Evolutionary conservation across 116 monocot genomes (phyloP), one percentile per base, ranked within the genome.

Genomic region (Phalaenopsis hybrid): DNA sequence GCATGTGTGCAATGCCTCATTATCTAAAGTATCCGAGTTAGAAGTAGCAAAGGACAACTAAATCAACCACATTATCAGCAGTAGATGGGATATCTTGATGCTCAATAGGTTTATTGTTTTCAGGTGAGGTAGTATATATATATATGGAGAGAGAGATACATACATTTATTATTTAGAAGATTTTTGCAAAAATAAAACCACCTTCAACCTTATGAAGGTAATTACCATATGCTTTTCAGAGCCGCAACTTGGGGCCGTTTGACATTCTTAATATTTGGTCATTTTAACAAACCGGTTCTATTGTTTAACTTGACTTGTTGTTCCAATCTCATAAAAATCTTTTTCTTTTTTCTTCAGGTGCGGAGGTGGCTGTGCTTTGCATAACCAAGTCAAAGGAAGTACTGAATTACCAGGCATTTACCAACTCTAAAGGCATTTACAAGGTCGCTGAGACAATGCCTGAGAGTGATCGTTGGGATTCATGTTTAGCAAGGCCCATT

Each of bases 301-400:
- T 55, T 55, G 55, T 55, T 55, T 9, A 28, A 16, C 67, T 67
- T 67, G 28, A 67, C 73, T 72, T 72, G 0, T 37, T 41, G 41
- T 33, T 73, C 43, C 59, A 9, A 58, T 45, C 75, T 76, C 44
- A 57, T 45, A 25, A 25, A 44, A 74, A 58, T 81, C 21, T 52
- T 55, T 55, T 41, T 25, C 21, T 67, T 13, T 43, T 70, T 68
- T 23, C 80, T 72, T 21, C 90, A 96, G 96, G 94, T 77, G 92
- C 96, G 6, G 94, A 94, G 86, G 91, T 96, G 10, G 96, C 96
- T 17, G 90, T 96, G 85, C 92, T 96, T 17, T 96, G 96, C 91
- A 88, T 96, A 81, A 96, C 96, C 4, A 91, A 91, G 84, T 91
- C 96, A 0, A 92, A 94, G 2, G 96, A 92, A 57, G 96, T 96